Conservation (phyloP, 192 early-diverging fungal genomes). For the Glomus cerebriforme region DNA sequence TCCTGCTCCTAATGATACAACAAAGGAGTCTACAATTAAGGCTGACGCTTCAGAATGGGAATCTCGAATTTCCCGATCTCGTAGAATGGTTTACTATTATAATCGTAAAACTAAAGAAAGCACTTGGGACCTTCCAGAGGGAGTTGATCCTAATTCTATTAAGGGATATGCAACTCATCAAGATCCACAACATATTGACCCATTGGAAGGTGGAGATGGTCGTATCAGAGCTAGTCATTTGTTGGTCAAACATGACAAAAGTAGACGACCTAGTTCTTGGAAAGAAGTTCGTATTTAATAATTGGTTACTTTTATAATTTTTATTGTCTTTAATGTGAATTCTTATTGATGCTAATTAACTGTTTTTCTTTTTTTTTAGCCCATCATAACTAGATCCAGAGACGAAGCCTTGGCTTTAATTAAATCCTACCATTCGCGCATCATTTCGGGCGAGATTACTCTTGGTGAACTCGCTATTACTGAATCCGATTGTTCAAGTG, state of each 20-base stretch:
- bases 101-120: constrained; percentile 73
- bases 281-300: constrained; percentile 59
- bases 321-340: neutral
- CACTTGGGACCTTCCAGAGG: constrained; percentile 74
- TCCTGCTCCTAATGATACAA: neutral
- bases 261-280: constrained; percentile 89
- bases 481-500: constrained; percentile 92
- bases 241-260: constrained; percentile 86
- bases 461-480: constrained; percentile 74
- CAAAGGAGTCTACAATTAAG: neutral
- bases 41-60: constrained; percentile 57
- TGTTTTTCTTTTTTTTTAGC: constrained; percentile 46
- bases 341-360: neutral
- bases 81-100: constrained; percentile 75
- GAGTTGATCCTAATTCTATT: constrained; percentile 39
- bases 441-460: constrained; percentile 60
- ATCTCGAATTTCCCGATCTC: constrained; percentile 65
- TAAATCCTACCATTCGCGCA: constrained; percentile 62
- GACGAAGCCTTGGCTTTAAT: constrained; percentile 83
- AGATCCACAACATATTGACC: constrained; percentile 3
- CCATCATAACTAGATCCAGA: constrained; percentile 86
- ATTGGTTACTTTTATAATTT: neutral
- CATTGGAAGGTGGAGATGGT: constrained; percentile 12
- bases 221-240: constrained; percentile 85
- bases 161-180: constrained; percentile 40